Evolutionary conservation across 371 early-diverging fungal species (phyloP), one percentile per base, ranked within the genome.

Genomic region (Mucor piriformis): DNA sequence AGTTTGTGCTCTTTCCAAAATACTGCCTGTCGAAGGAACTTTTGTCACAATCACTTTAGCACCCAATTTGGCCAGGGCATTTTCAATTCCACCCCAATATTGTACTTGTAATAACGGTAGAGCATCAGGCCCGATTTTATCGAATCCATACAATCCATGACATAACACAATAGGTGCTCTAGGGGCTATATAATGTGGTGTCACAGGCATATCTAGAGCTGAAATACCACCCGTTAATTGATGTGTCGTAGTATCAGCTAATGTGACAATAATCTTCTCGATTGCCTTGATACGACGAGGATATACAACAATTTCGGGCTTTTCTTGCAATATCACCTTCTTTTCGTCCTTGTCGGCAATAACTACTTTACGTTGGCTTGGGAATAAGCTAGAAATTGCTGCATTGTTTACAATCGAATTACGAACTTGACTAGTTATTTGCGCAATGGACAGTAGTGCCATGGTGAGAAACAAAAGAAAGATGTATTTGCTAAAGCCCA

Each of bases 81-180:
- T 88, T 46, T 85, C 82, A 20, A 96, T 88, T 3, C 94, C 95
- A 23, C 85, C 81, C 95, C 95, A 96, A 67, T 96, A 96, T 43
- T 91, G 91, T 18, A 93, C 73, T 70, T 93, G 95, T 20, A 95
- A 72, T 16, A 75, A 67, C 0, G 97, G 97, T 20, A 92, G 66
- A 15, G 83, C 66, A 23, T 85, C 87, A 0, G 92, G 92, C 1
- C 95, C 85, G 25, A 84, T 69, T 49, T 84, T 85, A 73, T 96
- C 95, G 65, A 89, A 96, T 0, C 96, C 96, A 76, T 91, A 96
- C 24, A 96, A 76, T 0, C 93, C 95, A 73, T 94, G 95, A 70
- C 95, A 94, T 16, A 95, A 80, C 5, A 94, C 91, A 54, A 95
- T 83, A 16, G 93, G 92, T 44, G 91, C 81, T 21, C 90, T 77